These are phyloP conservation scores for Hemisphaericaspora nanyangensis DNA, from an alignment of 805 yeast genomes.

Conservation along the genomic window DNA sequence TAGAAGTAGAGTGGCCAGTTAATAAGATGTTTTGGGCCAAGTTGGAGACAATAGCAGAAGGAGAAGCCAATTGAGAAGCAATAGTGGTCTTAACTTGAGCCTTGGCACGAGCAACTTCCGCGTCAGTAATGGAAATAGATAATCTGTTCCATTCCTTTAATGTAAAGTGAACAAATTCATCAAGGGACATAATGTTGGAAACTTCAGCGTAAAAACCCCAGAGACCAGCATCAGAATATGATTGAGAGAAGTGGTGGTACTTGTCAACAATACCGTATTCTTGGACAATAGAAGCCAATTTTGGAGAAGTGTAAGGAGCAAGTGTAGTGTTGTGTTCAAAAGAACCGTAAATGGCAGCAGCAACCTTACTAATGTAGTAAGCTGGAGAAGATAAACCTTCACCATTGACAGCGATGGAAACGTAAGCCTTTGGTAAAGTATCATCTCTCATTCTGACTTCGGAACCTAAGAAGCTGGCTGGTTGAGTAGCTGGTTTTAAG, in stretches of 20 bases:
- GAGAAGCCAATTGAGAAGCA: slow-evolving; percentile 46
- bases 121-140: slow-evolving; percentile 67
- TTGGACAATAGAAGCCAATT: slow-evolving; percentile 63
- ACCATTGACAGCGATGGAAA: slow-evolving; percentile 72
- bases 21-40: slow-evolving; percentile 59
- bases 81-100: slow-evolving; percentile 62
- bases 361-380: slow-evolving; percentile 69
- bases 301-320: slow-evolving; percentile 56
- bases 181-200: slow-evolving; percentile 55
- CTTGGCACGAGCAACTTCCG: slow-evolving; percentile 78
- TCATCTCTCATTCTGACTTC: slow-evolving; percentile 88
- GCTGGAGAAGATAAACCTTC: slow-evolving; percentile 61
- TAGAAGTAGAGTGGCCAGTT: slow-evolving; percentile 59
- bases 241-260: slow-evolving; percentile 66
- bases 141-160: slow-evolving; percentile 87
- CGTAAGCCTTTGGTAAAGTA: slow-evolving; percentile 76
- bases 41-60: slow-evolving; percentile 49
- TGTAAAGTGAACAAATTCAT: slow-evolving; percentile 77
- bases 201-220: slow-evolving; percentile 78
- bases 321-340: slow-evolving; percentile 53
- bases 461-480: slow-evolving; percentile 75
- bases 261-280: slow-evolving; percentile 72
- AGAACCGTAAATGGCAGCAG: slow-evolving; percentile 53
- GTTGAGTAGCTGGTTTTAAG: slow-evolving; percentile 41
- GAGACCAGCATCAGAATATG: slow-evolving; percentile 75